Conservation (phyloP, 2,329 filamentous ascomycete species). For the Periconia digitata region DNA sequence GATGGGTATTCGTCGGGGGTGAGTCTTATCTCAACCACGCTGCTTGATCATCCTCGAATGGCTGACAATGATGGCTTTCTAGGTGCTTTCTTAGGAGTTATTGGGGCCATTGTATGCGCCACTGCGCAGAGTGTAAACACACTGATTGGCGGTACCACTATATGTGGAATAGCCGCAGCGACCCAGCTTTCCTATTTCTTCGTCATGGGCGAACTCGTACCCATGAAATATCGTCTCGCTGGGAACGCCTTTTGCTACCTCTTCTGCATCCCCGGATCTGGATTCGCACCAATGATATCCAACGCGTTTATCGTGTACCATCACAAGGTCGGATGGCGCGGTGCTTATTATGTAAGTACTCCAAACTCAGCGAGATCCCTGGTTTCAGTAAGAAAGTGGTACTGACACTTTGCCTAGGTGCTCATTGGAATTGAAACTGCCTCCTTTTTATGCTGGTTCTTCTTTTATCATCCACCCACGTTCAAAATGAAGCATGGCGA, state of each 20-base stretch:
- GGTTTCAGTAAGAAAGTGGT: not conserved
- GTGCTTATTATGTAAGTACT: constrained; percentile 9
- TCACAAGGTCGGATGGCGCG: constrained; percentile 12
- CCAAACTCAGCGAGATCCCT: not conserved
- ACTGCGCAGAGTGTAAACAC: constrained; percentile 14
- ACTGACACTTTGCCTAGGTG: not conserved
- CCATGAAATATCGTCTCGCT: constrained; percentile 18
- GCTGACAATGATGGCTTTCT: not conserved
- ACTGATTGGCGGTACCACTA: constrained; percentile 10
- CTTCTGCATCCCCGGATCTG: constrained; percentile 14
- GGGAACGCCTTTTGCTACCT: constrained; percentile 14
- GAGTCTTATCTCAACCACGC: not conserved
- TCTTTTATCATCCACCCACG: constrained; percentile 14
- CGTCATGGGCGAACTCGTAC: constrained; percentile 20
- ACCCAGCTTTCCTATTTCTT: constrained; percentile 17
- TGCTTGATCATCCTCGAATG: not conserved
- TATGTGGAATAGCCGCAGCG: constrained; percentile 16
- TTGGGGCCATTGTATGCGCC: constrained; percentile 14
- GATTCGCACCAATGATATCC: constrained; percentile 11
- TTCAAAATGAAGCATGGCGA: constrained; percentile 13
- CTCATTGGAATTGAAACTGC: constrained; percentile 10
- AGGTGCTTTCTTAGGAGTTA: constrained; percentile 25
- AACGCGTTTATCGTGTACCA: constrained; percentile 12
- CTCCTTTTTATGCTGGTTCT: constrained; percentile 13
- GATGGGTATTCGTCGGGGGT: constrained; percentile 33